Evolutionary conservation across 768 basidiomycete species (phyloP), one percentile per base, ranked within the genome.

Genomic region (Boletus huronensis): DNA sequence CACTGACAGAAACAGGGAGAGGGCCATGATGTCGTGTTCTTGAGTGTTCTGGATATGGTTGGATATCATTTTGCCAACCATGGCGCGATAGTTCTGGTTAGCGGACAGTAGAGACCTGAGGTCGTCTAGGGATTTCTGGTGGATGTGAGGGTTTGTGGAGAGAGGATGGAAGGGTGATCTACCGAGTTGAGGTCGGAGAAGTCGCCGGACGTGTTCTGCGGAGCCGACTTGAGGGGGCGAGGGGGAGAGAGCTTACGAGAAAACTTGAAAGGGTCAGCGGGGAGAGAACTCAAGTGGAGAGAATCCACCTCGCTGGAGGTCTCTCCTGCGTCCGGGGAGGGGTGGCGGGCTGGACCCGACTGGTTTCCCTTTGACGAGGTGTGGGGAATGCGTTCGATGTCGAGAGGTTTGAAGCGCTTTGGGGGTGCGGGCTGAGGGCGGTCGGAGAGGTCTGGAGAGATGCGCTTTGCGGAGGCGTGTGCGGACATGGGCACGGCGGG

Each of bases 1-100:
- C 0, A 60, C 69, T 26, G 52, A 82, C 82, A 73, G 70, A 52
- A 74, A 68, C 3, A 62, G 60, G 28, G 80, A 75, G n/a, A 81
- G 68, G 2, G 72, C 49, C 7, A 73, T 54, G 17, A 80, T 68
- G 36, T 83, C 82, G 13, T 58, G 57, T 19, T 52, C 47, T 8
- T 55, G 53, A 5, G 54, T 42, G 32, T 58, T 61, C 19, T 66
- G 42, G 58, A 72, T 38, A 40, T 67, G 66, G 3, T 64, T 55
- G 7, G 59, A 54, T 19, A 74, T 68, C 43, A 63, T 35, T 16
- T 64, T 53, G 32, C 59, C 66, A 41, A 69, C 52, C 19, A 60
- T 36, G 28, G 42, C 44, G n/a, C 63, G 61, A 47, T 54, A 45
- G 1, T 35, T 35, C 23, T 54, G 61, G 46, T 70, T 63, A 2